A percentile compares a stretch with the other conserved stretches of the same genome.
phyloP scores from a whole-genome alignment of 176 grass and related monocot genomes.

The Aegilops tauschii region DNA sequence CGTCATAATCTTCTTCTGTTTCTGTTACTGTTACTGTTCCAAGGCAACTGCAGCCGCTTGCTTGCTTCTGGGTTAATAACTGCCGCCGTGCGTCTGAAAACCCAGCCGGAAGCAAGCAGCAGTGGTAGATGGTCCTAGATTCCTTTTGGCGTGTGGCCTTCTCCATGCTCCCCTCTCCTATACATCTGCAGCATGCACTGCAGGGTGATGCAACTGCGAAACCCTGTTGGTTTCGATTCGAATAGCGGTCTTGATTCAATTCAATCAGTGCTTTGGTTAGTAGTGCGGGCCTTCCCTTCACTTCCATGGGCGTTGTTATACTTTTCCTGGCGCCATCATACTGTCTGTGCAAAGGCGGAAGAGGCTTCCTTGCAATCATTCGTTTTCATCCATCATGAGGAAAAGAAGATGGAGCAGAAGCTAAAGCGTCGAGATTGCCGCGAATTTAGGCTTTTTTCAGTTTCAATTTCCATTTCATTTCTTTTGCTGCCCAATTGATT shows the following conservation, averaged over 20 bases:
- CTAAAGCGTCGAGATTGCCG: not conserved
- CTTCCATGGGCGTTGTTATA: conserved; percentile 5
- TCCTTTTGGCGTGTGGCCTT: conserved; percentile 34
- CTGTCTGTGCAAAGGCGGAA: conserved; percentile 29
- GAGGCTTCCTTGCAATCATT: conserved; percentile 48
- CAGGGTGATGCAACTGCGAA: conserved; percentile 16
- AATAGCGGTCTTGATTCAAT: conserved; percentile 19
- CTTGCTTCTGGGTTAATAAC: not conserved
- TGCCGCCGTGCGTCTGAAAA: not conserved
- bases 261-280: conserved; percentile 33
- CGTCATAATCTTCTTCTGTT: conserved; percentile 18
- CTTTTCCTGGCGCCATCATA: conserved; percentile 42
- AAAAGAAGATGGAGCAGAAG: not conserved
- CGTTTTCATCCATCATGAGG: conserved; percentile 3
- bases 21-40: not conserved
- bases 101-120: not conserved
- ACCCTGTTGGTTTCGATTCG: not conserved
- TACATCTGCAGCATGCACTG: not conserved
- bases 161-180: not conserved
- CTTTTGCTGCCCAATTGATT: not conserved
- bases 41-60: not conserved
- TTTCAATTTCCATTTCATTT: not conserved
- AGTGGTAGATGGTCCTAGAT: conserved; percentile 10
- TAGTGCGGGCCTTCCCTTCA: conserved; percentile 34
- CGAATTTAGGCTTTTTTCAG: conserved; percentile 28